Percentiles rank a stretch among this genome's conserved stretches.
Evolutionary conservation across 345 rosid species (phyloP).

Genomic region (Toxicodendron radicans): DNA sequence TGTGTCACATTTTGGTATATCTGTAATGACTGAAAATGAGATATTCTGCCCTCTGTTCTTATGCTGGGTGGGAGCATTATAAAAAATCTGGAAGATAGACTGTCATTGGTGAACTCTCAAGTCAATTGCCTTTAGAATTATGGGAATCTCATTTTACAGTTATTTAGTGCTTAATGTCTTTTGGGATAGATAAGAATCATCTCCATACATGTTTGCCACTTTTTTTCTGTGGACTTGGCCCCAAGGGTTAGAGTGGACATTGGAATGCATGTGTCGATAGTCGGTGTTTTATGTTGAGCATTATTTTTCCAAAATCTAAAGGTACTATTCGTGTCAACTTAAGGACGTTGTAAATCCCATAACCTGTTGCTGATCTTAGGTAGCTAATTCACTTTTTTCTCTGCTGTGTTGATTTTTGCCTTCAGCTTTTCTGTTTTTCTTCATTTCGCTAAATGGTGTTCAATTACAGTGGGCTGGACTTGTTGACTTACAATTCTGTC

Average conservation of each 20-base stretch:
- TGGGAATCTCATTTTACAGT: neutral
- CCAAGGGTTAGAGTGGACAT: neutral
- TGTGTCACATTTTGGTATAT: neutral
- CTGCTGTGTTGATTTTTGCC: conserved; percentile 14
- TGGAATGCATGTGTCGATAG: neutral
- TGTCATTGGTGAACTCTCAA: neutral
- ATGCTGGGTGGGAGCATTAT: neutral
- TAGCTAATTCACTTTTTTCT: neutral
- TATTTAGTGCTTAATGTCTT: neutral
- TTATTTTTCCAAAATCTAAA: neutral
- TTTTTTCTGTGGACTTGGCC: neutral
- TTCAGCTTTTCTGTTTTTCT: conserved; percentile 10
- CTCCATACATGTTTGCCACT: neutral
- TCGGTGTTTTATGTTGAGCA: neutral
- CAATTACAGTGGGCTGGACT: conserved; percentile 82
- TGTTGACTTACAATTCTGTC: conserved; percentile 63
- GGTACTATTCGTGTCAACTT: neutral
- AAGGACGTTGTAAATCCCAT: neutral
- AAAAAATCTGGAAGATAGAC: neutral
- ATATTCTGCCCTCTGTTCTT: neutral
- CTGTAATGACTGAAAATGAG: neutral
- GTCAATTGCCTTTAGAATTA: neutral
- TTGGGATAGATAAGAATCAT: neutral
- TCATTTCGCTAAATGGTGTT: conserved; percentile 23
- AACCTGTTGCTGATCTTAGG: neutral